A percentile compares a stretch with the other conserved stretches of the same genome.
These are phyloP conservation scores for Cenchrus purpureus DNA, from an alignment of 176 grass and related monocot genomes.

Conservation along the genomic window DNA sequence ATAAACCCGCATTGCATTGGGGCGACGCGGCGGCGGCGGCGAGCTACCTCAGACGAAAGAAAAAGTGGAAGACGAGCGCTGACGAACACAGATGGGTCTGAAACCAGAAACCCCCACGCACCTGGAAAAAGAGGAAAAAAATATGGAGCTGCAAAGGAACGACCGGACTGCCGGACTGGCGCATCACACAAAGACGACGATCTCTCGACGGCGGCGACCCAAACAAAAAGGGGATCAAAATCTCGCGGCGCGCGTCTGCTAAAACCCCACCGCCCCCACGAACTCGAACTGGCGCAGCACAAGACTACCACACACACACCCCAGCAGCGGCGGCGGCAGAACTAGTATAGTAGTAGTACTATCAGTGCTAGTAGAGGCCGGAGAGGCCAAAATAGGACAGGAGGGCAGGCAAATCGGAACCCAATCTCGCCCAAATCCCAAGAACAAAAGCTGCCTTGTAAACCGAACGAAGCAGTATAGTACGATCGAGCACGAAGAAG, in stretches of 20 bases:
- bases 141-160: not conserved
- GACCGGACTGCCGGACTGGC: not conserved
- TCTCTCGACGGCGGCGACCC: not conserved
- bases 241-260: not conserved
- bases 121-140: constrained; percentile 10
- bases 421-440: constrained; percentile 14
- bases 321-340: not conserved
- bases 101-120: not conserved
- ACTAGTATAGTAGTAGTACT: not conserved
- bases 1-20: not conserved
- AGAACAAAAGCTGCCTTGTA: not conserved
- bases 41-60: not conserved
- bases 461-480: too few species aligned
- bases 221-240: constrained; percentile 9
- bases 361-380: not conserved
- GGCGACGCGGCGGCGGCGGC: not conserved
- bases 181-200: not conserved
- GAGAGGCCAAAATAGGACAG: constrained; percentile 1
- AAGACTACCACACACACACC: too few species aligned
- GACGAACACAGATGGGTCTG: not conserved
- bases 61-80: not conserved
- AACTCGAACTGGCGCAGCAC: too few species aligned
- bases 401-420: not conserved
- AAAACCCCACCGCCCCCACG: not conserved
- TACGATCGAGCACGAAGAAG: too few species aligned